Conservation (phyloP, 1,284 basidiomycete genomes). For the Ceratobasidium sp. region DNA sequence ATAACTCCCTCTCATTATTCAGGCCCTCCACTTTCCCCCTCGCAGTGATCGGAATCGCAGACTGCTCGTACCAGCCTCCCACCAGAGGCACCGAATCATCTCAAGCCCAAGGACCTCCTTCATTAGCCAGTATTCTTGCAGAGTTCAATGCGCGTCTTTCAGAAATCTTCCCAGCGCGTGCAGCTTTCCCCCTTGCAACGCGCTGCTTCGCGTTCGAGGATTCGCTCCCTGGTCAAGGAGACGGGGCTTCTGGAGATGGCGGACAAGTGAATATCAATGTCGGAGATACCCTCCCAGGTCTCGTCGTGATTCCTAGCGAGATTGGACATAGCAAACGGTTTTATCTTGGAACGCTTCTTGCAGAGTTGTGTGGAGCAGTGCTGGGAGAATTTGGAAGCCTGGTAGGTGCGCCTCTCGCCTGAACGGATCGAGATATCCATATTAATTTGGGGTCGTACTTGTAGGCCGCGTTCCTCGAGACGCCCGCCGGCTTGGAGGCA, state of each 20-base stretch:
- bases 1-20: slow-evolving; percentile 72
- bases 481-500: slow-evolving; percentile 39
- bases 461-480: slow-evolving; percentile 43
- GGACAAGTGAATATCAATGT: slow-evolving; percentile 68
- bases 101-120: slow-evolving; percentile 55
- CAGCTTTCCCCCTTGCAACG: slow-evolving; percentile 79
- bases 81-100: neutral
- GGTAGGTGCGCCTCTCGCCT: slow-evolving; percentile 49
- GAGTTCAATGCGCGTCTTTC: slow-evolving; percentile 74
- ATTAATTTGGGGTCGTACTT: neutral
- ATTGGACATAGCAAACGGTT: slow-evolving; percentile 81
- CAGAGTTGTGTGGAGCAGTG: slow-evolving; percentile 87
- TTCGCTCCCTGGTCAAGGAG: slow-evolving; percentile 20
- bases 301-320: slow-evolving; percentile 80
- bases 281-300: slow-evolving; percentile 68
- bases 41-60: slow-evolving; percentile 82
- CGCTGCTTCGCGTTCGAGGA: slow-evolving; percentile 84
- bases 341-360: slow-evolving; percentile 87
- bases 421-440: neutral
- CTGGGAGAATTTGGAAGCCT: slow-evolving; percentile 84
- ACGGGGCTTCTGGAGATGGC: slow-evolving; percentile 60
- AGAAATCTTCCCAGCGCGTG: slow-evolving; percentile 73
- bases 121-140: slow-evolving; percentile 71
- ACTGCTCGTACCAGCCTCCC: slow-evolving; percentile 64
- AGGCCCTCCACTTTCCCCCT: slow-evolving; percentile 83